Evolutionary conservation across 129 eudicot species (phyloP).

Genomic region (Logfia minima): DNA sequence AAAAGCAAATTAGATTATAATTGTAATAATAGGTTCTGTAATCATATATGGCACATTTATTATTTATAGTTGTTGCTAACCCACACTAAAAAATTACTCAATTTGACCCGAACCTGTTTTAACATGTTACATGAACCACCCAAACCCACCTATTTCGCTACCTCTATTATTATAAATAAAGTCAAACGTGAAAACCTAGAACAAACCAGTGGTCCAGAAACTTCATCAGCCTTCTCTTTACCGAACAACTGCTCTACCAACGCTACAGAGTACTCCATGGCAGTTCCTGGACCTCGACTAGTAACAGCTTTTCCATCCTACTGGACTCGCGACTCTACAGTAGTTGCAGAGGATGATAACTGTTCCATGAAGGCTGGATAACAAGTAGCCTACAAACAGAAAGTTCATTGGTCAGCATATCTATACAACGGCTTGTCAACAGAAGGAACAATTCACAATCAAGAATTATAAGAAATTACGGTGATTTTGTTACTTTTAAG

Average conservation of each 20-base stretch:
- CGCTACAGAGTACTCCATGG: slow-evolving; percentile 83
- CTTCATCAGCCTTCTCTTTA: slow-evolving; percentile 81
- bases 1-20: background rate
- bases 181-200: background rate
- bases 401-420: background rate
- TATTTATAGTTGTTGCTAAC: too few species aligned
- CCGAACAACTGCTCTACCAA: slow-evolving; percentile 75
- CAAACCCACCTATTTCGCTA: background rate
- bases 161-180: background rate
- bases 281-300: slow-evolving; percentile 94
- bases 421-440: slow-evolving; percentile 10
- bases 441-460: background rate
- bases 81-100: background rate
- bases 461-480: background rate
- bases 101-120: background rate
- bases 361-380: slow-evolving; percentile 93
- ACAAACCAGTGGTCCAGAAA: slow-evolving; percentile 75
- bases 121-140: background rate
- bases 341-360: slow-evolving; percentile 63
- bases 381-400: slow-evolving; percentile 75
- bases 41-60: too few species aligned
- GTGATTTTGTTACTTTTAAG: slow-evolving; percentile 46
- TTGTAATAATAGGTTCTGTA: background rate
- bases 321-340: slow-evolving; percentile 89
- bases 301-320: slow-evolving; percentile 81